phyloP scores from a whole-genome alignment of 2,329 filamentous ascomycete genomes.

The Aureobasidium mangrovei region DNA sequence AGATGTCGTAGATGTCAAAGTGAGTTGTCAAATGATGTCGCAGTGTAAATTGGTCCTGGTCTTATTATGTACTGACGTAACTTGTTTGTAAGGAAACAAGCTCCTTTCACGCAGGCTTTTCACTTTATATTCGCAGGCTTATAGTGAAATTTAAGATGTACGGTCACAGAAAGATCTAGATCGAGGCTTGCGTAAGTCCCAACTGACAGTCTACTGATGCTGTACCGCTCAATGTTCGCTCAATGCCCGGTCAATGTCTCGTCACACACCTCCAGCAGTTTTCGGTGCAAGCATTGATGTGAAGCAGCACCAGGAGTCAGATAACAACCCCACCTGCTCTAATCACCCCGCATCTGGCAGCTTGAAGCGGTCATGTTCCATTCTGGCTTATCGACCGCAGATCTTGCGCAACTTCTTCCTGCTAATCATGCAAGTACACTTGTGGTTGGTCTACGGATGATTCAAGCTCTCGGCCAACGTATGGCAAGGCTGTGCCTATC shows the following conservation, averaged over 20 bases:
- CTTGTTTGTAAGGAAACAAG: too few relatives aligned
- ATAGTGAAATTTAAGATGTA: too few relatives aligned
- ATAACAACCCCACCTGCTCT: background rate
- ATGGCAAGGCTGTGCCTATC: slow-evolving; percentile 2
- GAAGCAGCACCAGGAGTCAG: background rate
- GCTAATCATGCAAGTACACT: background rate
- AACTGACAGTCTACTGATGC: too few relatives aligned
- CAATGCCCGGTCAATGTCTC: too few relatives aligned
- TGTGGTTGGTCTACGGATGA: background rate
- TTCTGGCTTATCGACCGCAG: slow-evolving; percentile 2
- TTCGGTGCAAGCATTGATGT: background rate
- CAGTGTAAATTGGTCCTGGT: background rate
- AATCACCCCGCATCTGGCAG: background rate
- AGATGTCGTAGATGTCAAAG: background rate
- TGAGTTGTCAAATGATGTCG: background rate
- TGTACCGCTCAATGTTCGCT: too few relatives aligned
- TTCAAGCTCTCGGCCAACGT: background rate
- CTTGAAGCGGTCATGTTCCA: background rate
- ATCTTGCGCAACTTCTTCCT: background rate
- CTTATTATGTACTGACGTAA: background rate
- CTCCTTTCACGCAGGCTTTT: too few relatives aligned
- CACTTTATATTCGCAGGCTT: too few relatives aligned
- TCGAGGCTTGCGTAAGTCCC: too few relatives aligned
- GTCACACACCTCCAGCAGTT: too few relatives aligned
- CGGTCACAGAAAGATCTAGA: too few relatives aligned